A percentile compares a stretch with the other conserved stretches of the same genome.
phyloP scores from a whole-genome alignment of 225 moss, liverwort and hornwort species.

The Climacium dendroides region DNA sequence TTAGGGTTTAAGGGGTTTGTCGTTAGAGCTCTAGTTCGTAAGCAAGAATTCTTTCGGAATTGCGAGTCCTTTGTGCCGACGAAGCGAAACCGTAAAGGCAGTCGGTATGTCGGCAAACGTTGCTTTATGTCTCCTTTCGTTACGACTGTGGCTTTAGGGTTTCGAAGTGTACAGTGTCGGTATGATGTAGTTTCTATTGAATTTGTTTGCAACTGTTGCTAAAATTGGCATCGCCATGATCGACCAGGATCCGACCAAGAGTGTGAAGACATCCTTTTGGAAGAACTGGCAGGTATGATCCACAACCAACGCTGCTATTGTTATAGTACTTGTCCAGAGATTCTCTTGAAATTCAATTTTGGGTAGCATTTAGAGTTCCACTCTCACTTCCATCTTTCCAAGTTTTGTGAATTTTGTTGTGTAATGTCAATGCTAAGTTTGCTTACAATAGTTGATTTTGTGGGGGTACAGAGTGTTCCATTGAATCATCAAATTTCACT shows the following conservation, averaged over 20 bases:
- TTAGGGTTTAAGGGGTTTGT: neutral
- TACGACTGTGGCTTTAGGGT: neutral
- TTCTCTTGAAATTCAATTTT: neutral
- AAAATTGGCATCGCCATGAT: neutral
- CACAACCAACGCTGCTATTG: neutral
- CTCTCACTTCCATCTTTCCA: neutral
- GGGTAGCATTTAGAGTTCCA: neutral
- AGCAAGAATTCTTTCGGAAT: neutral
- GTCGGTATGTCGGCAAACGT: neutral
- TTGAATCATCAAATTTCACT: neutral
- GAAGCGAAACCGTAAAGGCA: neutral
- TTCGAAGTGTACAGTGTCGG: neutral
- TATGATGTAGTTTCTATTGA: neutral
- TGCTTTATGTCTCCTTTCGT: neutral
- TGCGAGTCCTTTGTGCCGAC: neutral
- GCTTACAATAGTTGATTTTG: neutral
- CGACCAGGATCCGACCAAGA: constrained; percentile 8
- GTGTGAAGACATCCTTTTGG: neutral
- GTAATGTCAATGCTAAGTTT: neutral
- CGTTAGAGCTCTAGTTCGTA: neutral
- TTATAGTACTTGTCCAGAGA: neutral
- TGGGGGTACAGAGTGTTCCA: neutral
- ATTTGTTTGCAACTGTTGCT: neutral
- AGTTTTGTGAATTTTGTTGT: neutral
- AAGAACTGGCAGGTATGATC: constrained; percentile 37